Percentiles rank a stretch among this genome's conserved stretches.
phyloP scores from a whole-genome alignment of 2,329 filamentous ascomycete genomes.

The Colletotrichum sublineola region DNA sequence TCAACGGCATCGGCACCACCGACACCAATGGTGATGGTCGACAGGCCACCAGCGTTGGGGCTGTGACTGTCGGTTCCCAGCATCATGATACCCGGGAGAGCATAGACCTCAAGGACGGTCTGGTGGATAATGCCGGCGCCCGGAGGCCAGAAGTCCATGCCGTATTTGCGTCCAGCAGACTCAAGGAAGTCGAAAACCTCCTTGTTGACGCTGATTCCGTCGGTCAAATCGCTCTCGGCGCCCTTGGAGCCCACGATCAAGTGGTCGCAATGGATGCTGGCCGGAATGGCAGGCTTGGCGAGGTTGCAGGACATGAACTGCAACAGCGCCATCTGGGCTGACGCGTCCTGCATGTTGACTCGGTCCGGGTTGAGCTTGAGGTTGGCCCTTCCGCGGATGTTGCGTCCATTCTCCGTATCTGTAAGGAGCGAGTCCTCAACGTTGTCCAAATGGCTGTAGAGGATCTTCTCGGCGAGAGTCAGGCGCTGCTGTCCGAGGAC shows the following conservation, averaged over 20 bases:
- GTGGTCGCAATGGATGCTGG: conserved; percentile 98
- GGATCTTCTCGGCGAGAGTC: conserved; percentile 96
- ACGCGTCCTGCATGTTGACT: conserved; percentile 99
- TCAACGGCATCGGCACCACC: conserved; percentile 98
- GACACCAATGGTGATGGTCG: conserved; percentile 95
- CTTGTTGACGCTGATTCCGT: conserved; percentile 90
- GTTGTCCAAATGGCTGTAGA: conserved; percentile 94
- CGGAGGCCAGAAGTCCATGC: conserved; percentile 95
- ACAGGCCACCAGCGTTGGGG: conserved; percentile 95
- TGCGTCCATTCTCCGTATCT: conserved; percentile 84
- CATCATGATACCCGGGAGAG: conserved; percentile 98
- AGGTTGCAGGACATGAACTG: conserved; percentile 99
- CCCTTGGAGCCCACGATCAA: conserved; percentile 97
- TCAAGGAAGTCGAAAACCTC: conserved; percentile 99
- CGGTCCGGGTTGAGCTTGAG: conserved; percentile 97
- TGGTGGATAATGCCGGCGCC: conserved; percentile 97
- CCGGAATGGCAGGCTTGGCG: conserved; percentile 89
- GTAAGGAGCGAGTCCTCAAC: conserved; percentile 88
- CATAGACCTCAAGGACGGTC: conserved; percentile 97
- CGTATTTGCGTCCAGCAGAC: conserved; percentile 90
- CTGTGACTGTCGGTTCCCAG: conserved; percentile 97
- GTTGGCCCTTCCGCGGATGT: conserved; percentile 89
- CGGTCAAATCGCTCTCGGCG: conserved; percentile 85
- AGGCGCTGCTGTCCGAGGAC: conserved; percentile 78
- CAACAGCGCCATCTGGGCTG: conserved; percentile 96